Evolutionary conservation across 2,329 filamentous ascomycete genomes (phyloP).

Genomic region (Sporothrix luriei): DNA sequence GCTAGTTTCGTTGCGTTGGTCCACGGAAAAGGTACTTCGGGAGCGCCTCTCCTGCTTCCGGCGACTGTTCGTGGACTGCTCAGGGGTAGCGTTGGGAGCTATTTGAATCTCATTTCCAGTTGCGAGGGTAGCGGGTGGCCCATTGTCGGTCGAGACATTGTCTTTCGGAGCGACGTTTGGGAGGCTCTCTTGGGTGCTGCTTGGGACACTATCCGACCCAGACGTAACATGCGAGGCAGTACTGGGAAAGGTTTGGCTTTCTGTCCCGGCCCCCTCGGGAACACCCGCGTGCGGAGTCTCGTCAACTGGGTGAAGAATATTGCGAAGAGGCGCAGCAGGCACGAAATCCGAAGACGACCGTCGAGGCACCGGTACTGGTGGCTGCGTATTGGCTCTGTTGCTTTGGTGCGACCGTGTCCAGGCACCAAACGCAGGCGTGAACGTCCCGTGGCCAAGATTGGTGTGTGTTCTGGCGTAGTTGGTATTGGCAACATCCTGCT

Average conservation of each 20-base stretch:
- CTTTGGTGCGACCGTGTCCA: constrained; percentile 9
- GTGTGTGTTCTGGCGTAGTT: not conserved
- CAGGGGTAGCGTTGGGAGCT: not conserved
- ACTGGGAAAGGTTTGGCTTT: not conserved
- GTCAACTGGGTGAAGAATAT: constrained; percentile 31
- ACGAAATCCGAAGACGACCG: not conserved
- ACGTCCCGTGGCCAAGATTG: not conserved
- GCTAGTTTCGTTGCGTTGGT: constrained; percentile 42
- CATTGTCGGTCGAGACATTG: not conserved
- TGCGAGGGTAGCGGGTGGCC: not conserved
- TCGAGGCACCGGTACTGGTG: not conserved
- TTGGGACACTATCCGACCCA: not conserved
- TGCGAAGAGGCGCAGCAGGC: constrained; percentile 26
- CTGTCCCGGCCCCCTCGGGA: not conserved
- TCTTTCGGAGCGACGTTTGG: not conserved
- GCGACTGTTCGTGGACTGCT: not conserved
- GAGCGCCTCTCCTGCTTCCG: constrained; percentile 22
- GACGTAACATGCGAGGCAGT: not conserved
- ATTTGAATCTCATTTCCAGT: constrained; percentile 25
- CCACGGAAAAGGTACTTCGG: constrained; percentile 37
- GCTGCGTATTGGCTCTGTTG: not conserved
- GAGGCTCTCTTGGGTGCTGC: not conserved
- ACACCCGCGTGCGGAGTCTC: constrained; percentile 2
- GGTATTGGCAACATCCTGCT: not conserved
- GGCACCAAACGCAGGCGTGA: constrained; percentile 12